Evolutionary conservation across 345 rosid species (phyloP).

Genomic region (Capsella bursapastoris): DNA sequence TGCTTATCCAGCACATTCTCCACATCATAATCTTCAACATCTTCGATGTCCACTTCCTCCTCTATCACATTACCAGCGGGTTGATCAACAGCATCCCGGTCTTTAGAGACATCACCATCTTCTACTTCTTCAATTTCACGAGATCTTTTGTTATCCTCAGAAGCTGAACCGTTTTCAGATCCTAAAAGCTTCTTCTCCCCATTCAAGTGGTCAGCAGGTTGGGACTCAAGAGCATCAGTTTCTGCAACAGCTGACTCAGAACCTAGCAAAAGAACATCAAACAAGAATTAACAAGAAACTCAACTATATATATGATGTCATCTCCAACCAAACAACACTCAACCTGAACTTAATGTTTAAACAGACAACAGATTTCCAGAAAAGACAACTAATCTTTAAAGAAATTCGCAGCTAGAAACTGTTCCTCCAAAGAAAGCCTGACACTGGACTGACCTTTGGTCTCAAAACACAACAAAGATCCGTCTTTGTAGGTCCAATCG

Average conservation of each 20-base stretch:
- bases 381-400: slow-evolving; percentile 4
- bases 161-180: slow-evolving; percentile 22
- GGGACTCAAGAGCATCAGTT: slow-evolving; percentile 33
- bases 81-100: slow-evolving; percentile 31
- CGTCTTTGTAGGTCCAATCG: slow-evolving; percentile 46
- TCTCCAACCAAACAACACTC: slow-evolving; percentile 18
- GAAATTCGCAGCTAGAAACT: background rate
- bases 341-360: background rate
- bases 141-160: slow-evolving; percentile 37
- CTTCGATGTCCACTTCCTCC: slow-evolving; percentile 57
- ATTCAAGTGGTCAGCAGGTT: slow-evolving; percentile 27
- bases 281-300: slow-evolving; percentile 25
- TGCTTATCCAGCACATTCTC: slow-evolving; percentile 69
- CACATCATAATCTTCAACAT: slow-evolving; percentile 56
- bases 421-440: slow-evolving; percentile 25
- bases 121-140: slow-evolving; percentile 40
- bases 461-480: slow-evolving; percentile 45
- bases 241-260: slow-evolving; percentile 43
- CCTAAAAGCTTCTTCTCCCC: slow-evolving; percentile 33
- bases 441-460: slow-evolving; percentile 47
- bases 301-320: slow-evolving; percentile 15
- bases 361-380: background rate
- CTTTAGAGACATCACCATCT: slow-evolving; percentile 19
- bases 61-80: slow-evolving; percentile 45
- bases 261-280: slow-evolving; percentile 48